Percentiles rank a stretch among this genome's conserved stretches.
phyloP scores from a whole-genome alignment of 805 yeast genomes.

The Torulaspora franciscae region DNA sequence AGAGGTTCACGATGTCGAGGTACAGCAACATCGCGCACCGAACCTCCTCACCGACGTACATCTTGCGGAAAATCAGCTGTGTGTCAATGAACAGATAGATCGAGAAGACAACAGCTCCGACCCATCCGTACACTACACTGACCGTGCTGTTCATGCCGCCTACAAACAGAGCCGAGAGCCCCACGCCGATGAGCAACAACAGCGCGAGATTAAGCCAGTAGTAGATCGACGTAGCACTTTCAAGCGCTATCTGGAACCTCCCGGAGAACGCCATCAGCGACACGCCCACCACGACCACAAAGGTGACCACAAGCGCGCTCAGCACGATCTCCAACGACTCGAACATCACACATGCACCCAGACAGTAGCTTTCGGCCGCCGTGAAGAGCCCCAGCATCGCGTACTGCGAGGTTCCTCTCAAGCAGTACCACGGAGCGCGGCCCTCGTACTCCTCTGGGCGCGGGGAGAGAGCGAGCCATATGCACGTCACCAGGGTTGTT shows the following conservation, averaged over 20 bases:
- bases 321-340: constrained; percentile 60
- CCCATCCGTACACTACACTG: constrained; percentile 61
- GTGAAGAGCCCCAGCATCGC: constrained; percentile 63
- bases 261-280: constrained; percentile 75
- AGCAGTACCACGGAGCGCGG: constrained; percentile 30
- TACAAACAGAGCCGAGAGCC: constrained; percentile 59
- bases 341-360: constrained; percentile 62
- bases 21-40: constrained; percentile 73
- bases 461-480: constrained; percentile 23
- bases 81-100: constrained; percentile 76
- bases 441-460: constrained; percentile 6
- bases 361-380: constrained; percentile 62
- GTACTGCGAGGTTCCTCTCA: constrained; percentile 35
- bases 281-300: constrained; percentile 68
- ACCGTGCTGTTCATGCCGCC: constrained; percentile 53
- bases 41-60: constrained; percentile 80
- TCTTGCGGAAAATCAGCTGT: constrained; percentile 68
- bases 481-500: constrained; percentile 59
- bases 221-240: constrained; percentile 34
- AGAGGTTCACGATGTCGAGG: constrained; percentile 77
- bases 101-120: constrained; percentile 71
- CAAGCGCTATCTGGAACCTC: constrained; percentile 26
- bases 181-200: constrained; percentile 66
- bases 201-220: constrained; percentile 47
- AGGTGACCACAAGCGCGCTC: constrained; percentile 66